Evolutionary conservation across 2,329 filamentous ascomycete species (phyloP).

Genomic region (Penicillium sp.): DNA sequence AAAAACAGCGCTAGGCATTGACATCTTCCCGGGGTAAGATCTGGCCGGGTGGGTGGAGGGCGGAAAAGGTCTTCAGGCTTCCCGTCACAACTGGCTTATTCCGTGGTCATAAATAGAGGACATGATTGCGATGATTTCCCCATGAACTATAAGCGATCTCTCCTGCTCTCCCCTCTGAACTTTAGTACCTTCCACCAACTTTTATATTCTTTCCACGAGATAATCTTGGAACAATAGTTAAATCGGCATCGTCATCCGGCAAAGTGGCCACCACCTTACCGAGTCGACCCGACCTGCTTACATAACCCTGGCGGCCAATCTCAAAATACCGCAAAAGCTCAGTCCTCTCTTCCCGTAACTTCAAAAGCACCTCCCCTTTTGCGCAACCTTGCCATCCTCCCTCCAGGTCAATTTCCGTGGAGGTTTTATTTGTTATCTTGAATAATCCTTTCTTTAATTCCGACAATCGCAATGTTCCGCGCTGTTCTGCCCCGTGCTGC

Average conservation of each 20-base stretch:
- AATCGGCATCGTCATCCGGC: constrained; percentile 17
- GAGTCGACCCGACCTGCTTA: constrained; percentile 23
- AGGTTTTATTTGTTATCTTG: constrained; percentile 33
- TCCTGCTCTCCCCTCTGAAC: not conserved
- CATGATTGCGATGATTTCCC: not conserved
- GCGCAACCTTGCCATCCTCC: constrained; percentile 16
- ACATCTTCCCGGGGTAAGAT: constrained; percentile 11
- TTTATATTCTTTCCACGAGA: not conserved
- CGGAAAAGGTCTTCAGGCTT: constrained; percentile 16
- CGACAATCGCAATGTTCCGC: constrained; percentile 51
- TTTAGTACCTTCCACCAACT: not conserved
- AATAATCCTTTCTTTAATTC: constrained; percentile 24
- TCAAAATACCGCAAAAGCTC: constrained; percentile 30
- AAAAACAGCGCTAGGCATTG: constrained; percentile 3
- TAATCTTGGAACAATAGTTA: not conserved
- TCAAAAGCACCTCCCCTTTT: constrained; percentile 18
- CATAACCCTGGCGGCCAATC: constrained; percentile 16
- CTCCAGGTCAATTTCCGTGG: constrained; percentile 23
- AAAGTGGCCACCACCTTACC: constrained; percentile 14
- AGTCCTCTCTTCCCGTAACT: constrained; percentile 22
- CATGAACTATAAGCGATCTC: not conserved
- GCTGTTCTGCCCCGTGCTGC: constrained; percentile 52
- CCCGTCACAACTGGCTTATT: not conserved
- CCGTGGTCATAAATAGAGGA: not conserved
- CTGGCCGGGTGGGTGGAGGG: constrained; percentile 13